A percentile compares a stretch with the other conserved stretches of the same genome.
phyloP scores from a whole-genome alignment of 2,329 filamentous ascomycete species.

The Sphaceloma murrayae region DNA sequence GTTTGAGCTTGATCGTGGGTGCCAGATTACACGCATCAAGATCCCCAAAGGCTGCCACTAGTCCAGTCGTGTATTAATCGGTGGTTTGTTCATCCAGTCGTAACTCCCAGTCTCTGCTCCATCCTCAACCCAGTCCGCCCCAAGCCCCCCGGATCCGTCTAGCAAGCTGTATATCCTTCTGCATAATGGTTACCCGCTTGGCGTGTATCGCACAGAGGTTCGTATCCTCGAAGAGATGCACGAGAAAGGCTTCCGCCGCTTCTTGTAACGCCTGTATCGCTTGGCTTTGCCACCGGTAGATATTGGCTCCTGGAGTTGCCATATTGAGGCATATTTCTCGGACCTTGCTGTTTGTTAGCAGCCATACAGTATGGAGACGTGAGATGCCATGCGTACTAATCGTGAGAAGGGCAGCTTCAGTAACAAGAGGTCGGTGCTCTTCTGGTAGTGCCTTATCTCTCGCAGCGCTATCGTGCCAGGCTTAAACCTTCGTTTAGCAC shows the following conservation, averaged over 20 bases:
- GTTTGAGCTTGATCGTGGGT: too few species aligned
- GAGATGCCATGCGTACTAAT: constrained; percentile 46
- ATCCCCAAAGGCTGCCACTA: too few species aligned
- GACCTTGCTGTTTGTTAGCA: constrained; percentile 35
- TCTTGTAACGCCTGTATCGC: constrained; percentile 97
- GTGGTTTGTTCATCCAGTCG: too few species aligned
- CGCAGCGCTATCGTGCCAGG: constrained; percentile 83
- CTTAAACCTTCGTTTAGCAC: constrained; percentile 38
- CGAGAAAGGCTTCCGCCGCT: constrained; percentile 96
- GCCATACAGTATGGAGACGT: background rate
- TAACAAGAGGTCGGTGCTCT: constrained; percentile 90
- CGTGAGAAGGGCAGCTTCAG: constrained; percentile 97
- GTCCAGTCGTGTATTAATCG: background rate
- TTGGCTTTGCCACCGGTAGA: constrained; percentile 95
- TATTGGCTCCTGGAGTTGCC: constrained; percentile 55
- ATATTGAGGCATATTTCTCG: constrained; percentile 95
- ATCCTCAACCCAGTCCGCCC: constrained; percentile 30
- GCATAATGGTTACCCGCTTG: constrained; percentile 97
- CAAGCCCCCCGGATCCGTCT: constrained; percentile 78
- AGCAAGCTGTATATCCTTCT: constrained; percentile 94
- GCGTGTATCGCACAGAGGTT: constrained; percentile 98
- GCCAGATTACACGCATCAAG: too few species aligned
- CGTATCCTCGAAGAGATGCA: constrained; percentile 96
- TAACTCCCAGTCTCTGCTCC: background rate
- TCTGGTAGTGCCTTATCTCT: constrained; percentile 98